Evolutionary conservation across 2,329 filamentous ascomycete species (phyloP).

Genomic region (Fusarium pseudoanthophilum): DNA sequence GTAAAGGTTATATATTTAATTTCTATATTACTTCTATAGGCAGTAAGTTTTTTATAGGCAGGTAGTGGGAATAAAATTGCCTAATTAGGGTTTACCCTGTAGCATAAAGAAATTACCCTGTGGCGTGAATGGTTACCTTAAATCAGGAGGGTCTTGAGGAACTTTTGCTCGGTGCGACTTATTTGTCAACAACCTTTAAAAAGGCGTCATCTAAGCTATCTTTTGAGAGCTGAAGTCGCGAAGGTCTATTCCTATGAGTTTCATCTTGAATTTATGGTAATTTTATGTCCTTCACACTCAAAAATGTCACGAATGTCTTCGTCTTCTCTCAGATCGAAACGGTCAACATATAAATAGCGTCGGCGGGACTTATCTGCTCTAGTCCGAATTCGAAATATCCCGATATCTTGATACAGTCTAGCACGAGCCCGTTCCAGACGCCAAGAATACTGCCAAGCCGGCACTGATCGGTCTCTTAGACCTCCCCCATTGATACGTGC

Average conservation of each 20-base stretch:
- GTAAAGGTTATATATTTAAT: too few relatives aligned
- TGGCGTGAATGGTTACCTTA: too few relatives aligned
- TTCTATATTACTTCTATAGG: too few relatives aligned
- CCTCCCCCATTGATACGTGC: background rate
- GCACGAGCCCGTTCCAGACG: background rate
- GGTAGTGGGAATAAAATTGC: too few relatives aligned
- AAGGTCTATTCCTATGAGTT: rapidly evolving
- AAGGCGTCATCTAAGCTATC: conserved; percentile 4
- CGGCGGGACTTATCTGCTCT: background rate
- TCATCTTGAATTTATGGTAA: background rate
- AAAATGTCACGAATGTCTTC: background rate
- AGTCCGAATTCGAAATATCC: background rate
- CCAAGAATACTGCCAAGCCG: conserved; percentile 1
- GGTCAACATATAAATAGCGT: background rate
- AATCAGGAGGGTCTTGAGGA: conserved; percentile 3
- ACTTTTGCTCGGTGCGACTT: conserved; percentile 14
- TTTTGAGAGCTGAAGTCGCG: rapidly evolving
- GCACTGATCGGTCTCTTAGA: background rate
- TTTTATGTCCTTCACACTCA: background rate
- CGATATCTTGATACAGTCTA: background rate
- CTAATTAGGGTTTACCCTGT: too few relatives aligned
- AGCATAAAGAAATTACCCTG: too few relatives aligned
- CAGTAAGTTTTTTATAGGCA: too few relatives aligned
- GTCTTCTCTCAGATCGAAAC: background rate
- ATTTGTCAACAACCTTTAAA: conserved; percentile 12